Evolutionary conservation across 2,329 filamentous ascomycete species (phyloP), one percentile per base, ranked within the genome.

Genomic region (Colletotrichum sp.): DNA sequence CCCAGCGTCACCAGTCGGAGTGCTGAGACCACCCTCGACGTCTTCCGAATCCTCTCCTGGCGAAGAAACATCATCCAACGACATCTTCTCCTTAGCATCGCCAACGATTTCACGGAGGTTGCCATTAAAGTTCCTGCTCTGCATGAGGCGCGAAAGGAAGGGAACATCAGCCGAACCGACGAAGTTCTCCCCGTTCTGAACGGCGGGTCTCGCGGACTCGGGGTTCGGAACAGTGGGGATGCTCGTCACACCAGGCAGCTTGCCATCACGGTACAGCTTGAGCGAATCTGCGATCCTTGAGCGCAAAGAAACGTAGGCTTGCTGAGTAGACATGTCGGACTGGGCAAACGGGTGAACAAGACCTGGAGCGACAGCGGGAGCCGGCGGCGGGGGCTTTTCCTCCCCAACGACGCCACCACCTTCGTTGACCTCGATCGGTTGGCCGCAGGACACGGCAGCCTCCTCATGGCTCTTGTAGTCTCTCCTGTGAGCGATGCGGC

Each of bases 381-480:
- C 26, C 3, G 77, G 64, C 28, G 72, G 52, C 30, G 68, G 52
- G 18, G 79, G 68, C n/a, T 79, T 55, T 30, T 81, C 80, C 75
- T 88, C 70, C 87, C 87, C 68, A 39, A 77, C 60, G 28, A 71
- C 52, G 69, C 85, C 84, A 60, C 88, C 88, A 32, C 84, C 84
- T 70, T 94, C 92, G 78, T 94, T 90, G 77, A 91, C 88, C 80
- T 98, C 95, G 75, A 98, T 92, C 15, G 94, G 92, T 79, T 96
- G 93, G 68, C 97, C 97, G 80, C 95, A 98, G 75, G 95, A 94
- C 72, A 96, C 90, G 39, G 96, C 97, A 77, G 97, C 97, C 81
- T 96, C 95, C 84, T 99, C 96, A 82, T 99, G 97, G 80, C 95
- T 98, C 86, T 98, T 96, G 88, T 96, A 99, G 78, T 98, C 96